Base-by-base conservation (phyloP, 352 stramenopile species). In the Phytopythium ostracodes region DNA sequence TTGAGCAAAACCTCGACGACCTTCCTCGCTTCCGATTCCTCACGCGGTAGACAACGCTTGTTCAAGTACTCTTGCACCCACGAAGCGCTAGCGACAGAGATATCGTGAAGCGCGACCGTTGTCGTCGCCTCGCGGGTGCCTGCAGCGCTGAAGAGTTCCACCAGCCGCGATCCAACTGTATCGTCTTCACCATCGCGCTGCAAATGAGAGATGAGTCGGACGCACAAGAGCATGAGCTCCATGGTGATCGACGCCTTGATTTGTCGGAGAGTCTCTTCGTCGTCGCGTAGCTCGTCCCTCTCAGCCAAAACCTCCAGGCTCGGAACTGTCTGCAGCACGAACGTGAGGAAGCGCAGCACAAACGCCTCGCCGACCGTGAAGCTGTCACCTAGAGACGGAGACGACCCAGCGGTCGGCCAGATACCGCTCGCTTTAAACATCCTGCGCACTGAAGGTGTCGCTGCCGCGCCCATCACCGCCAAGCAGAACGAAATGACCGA, bases 221-320 rank as follows among this genome's bases (percentile, higher is more conserved):
- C 68, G 56, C 76, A 85, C 43, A 87, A 27, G 10, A 69, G 66
- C 22, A 84, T 64, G 25, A 90, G 52, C 44, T 92, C 84, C 27
- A 74, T 68, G n/a, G 68, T 74, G 15, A 91, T 59, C 0, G 75
- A 62, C 31, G 71, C 67, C 33, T 83, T 82, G 11, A 77, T 73
- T n/a, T 52, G 66, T 31, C 65, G 64, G 10, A 89, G 56, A 29
- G 83, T 78, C 18, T 87, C 75, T 73, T 89, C 78, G 29, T 92
- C 77, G 42, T 92, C 82, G 64, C 79, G 80, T 18, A 92, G 56
- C 56, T 89, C 75, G n/a, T 89, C 79, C 25, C 77, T 83, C 50
- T 87, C 79, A 12, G 74, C 71, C 11, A 87, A 70, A 8, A 62
- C 57, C 22, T 91, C 66, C 6, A 91, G 71, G 46, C 60, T 71